Base-by-base conservation (phyloP, 2,329 filamentous ascomycete genomes). In the Verticillium isaacii region DNA sequence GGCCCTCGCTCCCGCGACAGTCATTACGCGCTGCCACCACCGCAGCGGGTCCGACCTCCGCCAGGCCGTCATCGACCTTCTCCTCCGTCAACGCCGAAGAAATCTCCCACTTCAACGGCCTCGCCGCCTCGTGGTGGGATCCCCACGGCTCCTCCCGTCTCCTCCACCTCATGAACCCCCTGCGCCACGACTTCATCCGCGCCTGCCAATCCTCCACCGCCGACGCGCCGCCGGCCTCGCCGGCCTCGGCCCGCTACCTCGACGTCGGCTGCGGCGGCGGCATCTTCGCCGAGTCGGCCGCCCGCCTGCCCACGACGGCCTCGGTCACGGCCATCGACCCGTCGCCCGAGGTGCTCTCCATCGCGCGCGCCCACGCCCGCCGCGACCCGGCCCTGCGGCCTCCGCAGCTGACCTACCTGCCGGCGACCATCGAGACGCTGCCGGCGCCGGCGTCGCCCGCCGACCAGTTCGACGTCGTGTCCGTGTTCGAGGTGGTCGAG, bases 101-200 rank as follows among this genome's bases (percentile, higher is more conserved):
- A 80, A 87, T 99, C 66, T 91, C 90, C 19, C 95, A 99, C 80
- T 99, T 99, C 85, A 93, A 93, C 71, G 87, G 88, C 65, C 91
- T 99, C 70, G 95, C 95, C 66, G 91, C 91, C 67, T 89, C 89
- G 70, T 99, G 95, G 95, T 99, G 95, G 95, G 93, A 98, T 76
- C 91, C 94, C 1, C 88, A 97, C 72, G 95, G 95, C 59, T 89
- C 94, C 7, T 59, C 57, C 29, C 57, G 57, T 15, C 57, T 59
- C 39, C 57, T 59, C 29, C 57, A 59, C 25, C 57, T 59, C 57
- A 59, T 59, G 57, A 59, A 59, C 37, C 57, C 57, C 97, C 93
- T 4, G 75, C 82, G 57, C 68, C 69, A 66, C 83, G 85, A 23
- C 57, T 59, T 59, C 19, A 45, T 59, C 37, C 57, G 57, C 37